Base-by-base conservation (phyloP, 805 yeast genomes). In the Candida nitratophila region DNA sequence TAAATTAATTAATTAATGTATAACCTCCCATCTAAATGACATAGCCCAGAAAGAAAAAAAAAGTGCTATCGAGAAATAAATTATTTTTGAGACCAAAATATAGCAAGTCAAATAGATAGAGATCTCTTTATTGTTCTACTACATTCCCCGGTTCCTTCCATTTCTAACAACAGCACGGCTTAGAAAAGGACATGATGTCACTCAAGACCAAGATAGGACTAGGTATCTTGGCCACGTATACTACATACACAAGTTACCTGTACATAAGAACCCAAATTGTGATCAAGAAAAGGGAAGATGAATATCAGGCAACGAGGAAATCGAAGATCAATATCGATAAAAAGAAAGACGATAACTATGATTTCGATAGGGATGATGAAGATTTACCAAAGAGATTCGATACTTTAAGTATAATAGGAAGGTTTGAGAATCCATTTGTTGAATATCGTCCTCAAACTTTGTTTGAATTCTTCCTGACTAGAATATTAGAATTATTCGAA, bases 381-480 rank as follows among this genome's bases (percentile, higher is more conserved):
- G 32, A 27, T 31, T 5, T 35, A 7, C 37, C 38, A 16, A 19
- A 33, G 12, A 40, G 27, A 24, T 34, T 26, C 24, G 62, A 67
- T 3, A 67, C 78, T 2, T 54, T 81, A 47, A 65, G 66, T n/a
- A 66, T 87, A 1, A 74, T 76, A 17, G 96, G 97, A 10, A 69
- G 89, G 52, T 91, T 77, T 64, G 93, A 87, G 46, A 91, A 91
- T 55, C 98, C 98, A 2, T 91, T 91, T 59, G 74, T 74, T 16
- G 96, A 91, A 58, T 91, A 91, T 59, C 71, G 97, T 42, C 84
- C 88, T 7, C 97, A 90, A 63, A 88, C 96, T 0, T 70, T 87
- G 9, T 85, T 85, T 57, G 97, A 91, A 64, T 91, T 90, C 63
- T 67, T 86, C 26, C 69, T 76, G 37, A 83, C 90, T 52, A 69